phyloP scores from a whole-genome alignment of 306 rosid species.

The Delonix regia region DNA sequence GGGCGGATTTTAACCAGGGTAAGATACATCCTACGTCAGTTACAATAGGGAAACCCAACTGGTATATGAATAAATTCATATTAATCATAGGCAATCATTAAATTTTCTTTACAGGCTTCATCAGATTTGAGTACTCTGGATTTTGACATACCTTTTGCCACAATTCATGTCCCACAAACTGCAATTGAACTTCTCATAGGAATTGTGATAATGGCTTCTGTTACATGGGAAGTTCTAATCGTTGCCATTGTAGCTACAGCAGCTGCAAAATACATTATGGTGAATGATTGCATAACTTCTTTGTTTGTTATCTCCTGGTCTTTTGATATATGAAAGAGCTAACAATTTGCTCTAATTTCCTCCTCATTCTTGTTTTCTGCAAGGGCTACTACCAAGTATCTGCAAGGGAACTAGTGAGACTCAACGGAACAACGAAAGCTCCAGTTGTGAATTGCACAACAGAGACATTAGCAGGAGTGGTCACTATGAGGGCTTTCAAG shows the following conservation, averaged over 20 bases:
- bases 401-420: conserved; percentile 71
- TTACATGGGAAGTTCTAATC: conserved; percentile 85
- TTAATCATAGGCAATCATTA: too few species aligned
- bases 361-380: too few species aligned
- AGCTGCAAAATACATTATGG: conserved; percentile 55
- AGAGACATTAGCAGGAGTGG: conserved; percentile 80
- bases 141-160: conserved; percentile 67
- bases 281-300: too few species aligned
- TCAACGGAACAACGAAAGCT: conserved; percentile 92
- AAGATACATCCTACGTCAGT: too few species aligned
- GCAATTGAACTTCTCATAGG: conserved; percentile 42
- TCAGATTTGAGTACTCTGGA: conserved; percentile 85
- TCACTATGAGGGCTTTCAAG: conserved; percentile 75
- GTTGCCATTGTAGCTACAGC: conserved; percentile 61
- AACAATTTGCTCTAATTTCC: too few species aligned
- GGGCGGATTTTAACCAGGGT: conserved; percentile 84
- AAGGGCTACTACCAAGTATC: conserved; percentile 79
- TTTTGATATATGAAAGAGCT: too few species aligned
- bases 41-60: too few species aligned
- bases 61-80: too few species aligned
- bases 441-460: conserved; percentile 77
- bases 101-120: conserved; percentile 71
- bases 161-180: conserved; percentile 37
- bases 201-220: conserved; percentile 60
- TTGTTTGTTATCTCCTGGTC: too few species aligned